Conservation (phyloP, 192 early-diverging fungal genomes). For the Diversispora eburnea region DNA sequence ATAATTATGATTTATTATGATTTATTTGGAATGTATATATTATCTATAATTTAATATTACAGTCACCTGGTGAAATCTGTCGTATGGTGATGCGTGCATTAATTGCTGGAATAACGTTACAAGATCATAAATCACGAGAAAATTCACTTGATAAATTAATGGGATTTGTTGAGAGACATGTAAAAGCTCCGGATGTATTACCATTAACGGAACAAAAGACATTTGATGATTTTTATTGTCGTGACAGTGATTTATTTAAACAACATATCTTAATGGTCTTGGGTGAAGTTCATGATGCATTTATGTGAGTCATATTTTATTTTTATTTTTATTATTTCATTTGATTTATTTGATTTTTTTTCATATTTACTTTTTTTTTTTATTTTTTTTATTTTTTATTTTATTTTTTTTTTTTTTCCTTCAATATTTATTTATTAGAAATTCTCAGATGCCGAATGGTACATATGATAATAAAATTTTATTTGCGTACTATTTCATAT, state of each 20-base stretch:
- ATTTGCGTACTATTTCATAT: slow-evolving; percentile 21
- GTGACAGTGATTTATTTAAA: slow-evolving; percentile 20
- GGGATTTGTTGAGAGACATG: slow-evolving; percentile 24
- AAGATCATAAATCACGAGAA: slow-evolving; percentile 11
- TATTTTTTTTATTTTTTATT: not conserved
- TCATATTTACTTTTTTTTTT: not conserved
- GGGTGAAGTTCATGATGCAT: slow-evolving; percentile 28
- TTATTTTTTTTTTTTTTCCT: not conserved
- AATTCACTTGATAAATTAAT: slow-evolving; percentile 8
- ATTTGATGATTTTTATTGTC: slow-evolving; percentile 12
- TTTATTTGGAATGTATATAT: no score
- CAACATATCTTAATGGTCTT: slow-evolving; percentile 24
- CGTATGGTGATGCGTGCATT: slow-evolving; percentile 18
- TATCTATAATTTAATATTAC: no score
- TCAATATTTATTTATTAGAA: not conserved
- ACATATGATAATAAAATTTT: slow-evolving; percentile 21
- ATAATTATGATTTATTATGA: not conserved
- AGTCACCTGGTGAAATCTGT: slow-evolving; percentile 24
- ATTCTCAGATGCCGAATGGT: slow-evolving; percentile 7
- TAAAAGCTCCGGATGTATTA: not conserved
- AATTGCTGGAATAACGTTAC: slow-evolving; percentile 21
- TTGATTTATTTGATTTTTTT: not conserved
- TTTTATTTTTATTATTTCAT: not conserved
- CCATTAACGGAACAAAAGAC: not conserved
- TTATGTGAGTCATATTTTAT: slow-evolving; percentile 29